Evolutionary conservation across 2,329 filamentous ascomycete species (phyloP).

Genomic region (Ramichloridium luteum): DNA sequence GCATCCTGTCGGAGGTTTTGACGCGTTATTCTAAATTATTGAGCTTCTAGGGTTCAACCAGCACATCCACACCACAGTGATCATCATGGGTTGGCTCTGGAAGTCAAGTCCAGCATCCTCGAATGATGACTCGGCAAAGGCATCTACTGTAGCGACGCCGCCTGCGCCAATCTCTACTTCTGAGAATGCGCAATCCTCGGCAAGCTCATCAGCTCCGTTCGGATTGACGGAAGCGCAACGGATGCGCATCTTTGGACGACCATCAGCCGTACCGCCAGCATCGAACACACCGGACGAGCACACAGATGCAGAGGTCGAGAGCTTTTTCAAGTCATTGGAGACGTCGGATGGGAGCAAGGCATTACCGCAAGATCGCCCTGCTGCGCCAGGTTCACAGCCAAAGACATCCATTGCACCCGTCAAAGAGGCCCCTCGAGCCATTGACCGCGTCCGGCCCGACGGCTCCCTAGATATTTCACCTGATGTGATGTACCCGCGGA

Average conservation of each 20-base stretch:
- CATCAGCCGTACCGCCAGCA: conserved; percentile 11
- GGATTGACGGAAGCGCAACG: conserved; percentile 20
- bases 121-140: conserved; percentile 3
- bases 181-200: too few relatives aligned
- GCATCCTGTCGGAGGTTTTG: too few relatives aligned
- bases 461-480: conserved; percentile 29
- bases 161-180: too few relatives aligned
- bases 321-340: conserved; percentile 39
- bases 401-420: conserved; percentile 7
- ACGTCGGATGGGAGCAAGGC: conserved; percentile 15
- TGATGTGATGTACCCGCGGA: conserved; percentile 61
- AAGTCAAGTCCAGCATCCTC: too few relatives aligned
- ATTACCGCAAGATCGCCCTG: conserved; percentile 1
- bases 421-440: conserved; percentile 8
- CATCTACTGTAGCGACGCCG: too few relatives aligned
- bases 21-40: too few relatives aligned
- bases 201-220: conserved; percentile 5
- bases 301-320: conserved; percentile 43
- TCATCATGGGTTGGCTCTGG: conserved; percentile 21
- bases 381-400: conserved; percentile 11
- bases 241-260: conserved; percentile 20
- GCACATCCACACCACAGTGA: too few relatives aligned
- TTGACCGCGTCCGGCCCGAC: conserved; percentile 17
- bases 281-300: conserved; percentile 30
- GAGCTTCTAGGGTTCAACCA: too few relatives aligned